These are phyloP conservation scores for Globisporangium canariense DNA, from an alignment of 352 stramenopile species.

Conservation along the genomic window DNA sequence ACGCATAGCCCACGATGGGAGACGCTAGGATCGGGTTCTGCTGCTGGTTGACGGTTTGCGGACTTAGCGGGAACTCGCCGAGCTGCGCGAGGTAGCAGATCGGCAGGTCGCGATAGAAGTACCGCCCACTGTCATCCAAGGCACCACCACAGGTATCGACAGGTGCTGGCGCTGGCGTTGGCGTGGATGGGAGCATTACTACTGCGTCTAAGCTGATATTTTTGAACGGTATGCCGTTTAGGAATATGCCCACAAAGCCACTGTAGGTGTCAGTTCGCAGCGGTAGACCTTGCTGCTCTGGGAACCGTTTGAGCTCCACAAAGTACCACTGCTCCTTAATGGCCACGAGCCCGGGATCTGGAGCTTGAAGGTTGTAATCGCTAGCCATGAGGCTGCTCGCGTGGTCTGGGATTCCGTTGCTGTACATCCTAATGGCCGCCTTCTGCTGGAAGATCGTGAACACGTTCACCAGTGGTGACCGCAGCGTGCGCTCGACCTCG, in stretches of 20 bases:
- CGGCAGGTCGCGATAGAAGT: constrained; percentile 45
- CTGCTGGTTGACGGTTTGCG: not conserved
- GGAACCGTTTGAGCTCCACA: constrained; percentile 56
- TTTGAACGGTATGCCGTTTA: constrained; percentile 64
- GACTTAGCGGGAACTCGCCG: not conserved
- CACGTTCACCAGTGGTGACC: constrained; percentile 26
- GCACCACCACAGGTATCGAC: constrained; percentile 42
- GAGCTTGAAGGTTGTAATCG: not conserved
- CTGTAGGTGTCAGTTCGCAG: constrained; percentile 22
- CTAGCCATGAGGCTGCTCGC: constrained; percentile 13
- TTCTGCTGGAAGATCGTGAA: constrained; percentile 42
- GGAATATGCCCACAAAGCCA: constrained; percentile 44
- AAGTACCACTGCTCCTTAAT: constrained; percentile 46
- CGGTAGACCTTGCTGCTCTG: constrained; percentile 25
- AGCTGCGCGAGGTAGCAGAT: constrained; percentile 34
- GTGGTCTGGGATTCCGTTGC: constrained; percentile 60
- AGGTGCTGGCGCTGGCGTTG: constrained; percentile 20
- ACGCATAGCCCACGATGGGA: constrained; percentile 45
- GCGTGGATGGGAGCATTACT: not conserved
- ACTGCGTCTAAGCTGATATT: constrained; percentile 10
- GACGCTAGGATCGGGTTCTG: constrained; percentile 14
- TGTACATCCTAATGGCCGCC: constrained; percentile 47
- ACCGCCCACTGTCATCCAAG: constrained; percentile 37
- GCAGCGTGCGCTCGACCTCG: constrained; percentile 3
- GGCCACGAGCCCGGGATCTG: not conserved